phyloP scores from a whole-genome alignment of 2,329 filamentous ascomycete species.

The Triangularia verruculosa region DNA sequence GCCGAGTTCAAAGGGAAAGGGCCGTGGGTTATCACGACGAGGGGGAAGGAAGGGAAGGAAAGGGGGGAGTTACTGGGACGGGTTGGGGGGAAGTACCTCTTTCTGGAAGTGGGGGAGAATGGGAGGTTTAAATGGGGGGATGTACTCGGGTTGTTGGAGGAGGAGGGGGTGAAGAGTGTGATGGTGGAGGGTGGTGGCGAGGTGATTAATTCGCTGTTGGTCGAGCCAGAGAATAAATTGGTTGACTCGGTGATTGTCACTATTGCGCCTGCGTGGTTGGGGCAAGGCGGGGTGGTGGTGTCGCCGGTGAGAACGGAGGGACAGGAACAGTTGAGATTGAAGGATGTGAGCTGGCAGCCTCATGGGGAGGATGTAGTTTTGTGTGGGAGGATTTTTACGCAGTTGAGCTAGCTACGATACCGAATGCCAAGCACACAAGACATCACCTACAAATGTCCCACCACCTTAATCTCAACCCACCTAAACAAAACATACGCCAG shows the following conservation, averaged over 20 bases:
- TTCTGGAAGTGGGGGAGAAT: slow-evolving; percentile 34
- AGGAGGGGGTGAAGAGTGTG: slow-evolving; percentile 66
- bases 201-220: slow-evolving; percentile 80
- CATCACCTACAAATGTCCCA: slow-evolving; percentile 30
- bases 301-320: slow-evolving; percentile 61
- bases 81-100: slow-evolving; percentile 53
- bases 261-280: slow-evolving; percentile 87
- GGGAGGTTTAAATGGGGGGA: slow-evolving; percentile 59
- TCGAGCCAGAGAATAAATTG: slow-evolving; percentile 55
- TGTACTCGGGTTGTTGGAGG: slow-evolving; percentile 57
- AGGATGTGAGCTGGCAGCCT: slow-evolving; percentile 68
- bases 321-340: slow-evolving; percentile 61
- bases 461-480: slow-evolving; percentile 39
- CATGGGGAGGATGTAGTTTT: slow-evolving; percentile 81
- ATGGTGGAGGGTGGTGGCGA: slow-evolving; percentile 89
- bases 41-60: slow-evolving; percentile 37
- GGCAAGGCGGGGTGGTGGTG: slow-evolving; percentile 75
- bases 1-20: slow-evolving; percentile 64
- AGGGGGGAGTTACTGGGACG: slow-evolving; percentile 43
- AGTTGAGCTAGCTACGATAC: slow-evolving; percentile 7
- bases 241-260: slow-evolving; percentile 78
- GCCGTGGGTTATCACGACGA: slow-evolving; percentile 66
- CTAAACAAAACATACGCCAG: slow-evolving; percentile 48
- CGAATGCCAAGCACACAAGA: neutral
- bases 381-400: slow-evolving; percentile 54